These are phyloP conservation scores for Aspergillus haitiensis DNA, from an alignment of 495 filamentous ascomycete genomes.

Conservation along the genomic window DNA sequence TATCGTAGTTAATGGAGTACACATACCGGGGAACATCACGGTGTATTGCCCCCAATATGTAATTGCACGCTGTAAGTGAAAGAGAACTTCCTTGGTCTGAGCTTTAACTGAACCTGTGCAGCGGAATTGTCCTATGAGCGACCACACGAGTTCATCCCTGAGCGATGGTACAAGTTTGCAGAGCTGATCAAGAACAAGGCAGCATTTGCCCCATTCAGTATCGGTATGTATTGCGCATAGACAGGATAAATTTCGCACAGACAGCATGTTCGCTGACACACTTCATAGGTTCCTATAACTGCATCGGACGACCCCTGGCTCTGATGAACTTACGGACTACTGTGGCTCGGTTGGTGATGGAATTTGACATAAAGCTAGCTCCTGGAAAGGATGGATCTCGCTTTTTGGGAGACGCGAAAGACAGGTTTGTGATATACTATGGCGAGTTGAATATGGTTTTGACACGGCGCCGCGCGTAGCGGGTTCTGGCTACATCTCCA, in stretches of 20 bases:
- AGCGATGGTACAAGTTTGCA: slow-evolving; percentile 51
- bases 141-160: slow-evolving; percentile 50
- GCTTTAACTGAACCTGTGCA: slow-evolving; percentile 2
- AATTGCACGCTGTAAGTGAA: slow-evolving; percentile 32
- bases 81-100: neutral
- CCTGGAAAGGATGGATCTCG: slow-evolving; percentile 15
- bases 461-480: neutral
- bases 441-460: slow-evolving; percentile 4
- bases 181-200: slow-evolving; percentile 48
- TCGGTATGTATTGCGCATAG: slow-evolving; percentile 4
- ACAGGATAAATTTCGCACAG: neutral
- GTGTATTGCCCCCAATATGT: slow-evolving; percentile 42
- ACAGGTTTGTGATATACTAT: neutral
- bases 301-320: slow-evolving; percentile 20
- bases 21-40: slow-evolving; percentile 44
- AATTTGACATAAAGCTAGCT: slow-evolving; percentile 16
- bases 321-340: slow-evolving; percentile 22
- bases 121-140: slow-evolving; percentile 35
- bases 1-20: slow-evolving; percentile 42
- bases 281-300: slow-evolving; percentile 13
- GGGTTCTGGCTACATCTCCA: too few relatives aligned
- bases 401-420: neutral
- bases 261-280: neutral
- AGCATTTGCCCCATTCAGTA: slow-evolving; percentile 52
- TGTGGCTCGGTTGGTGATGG: slow-evolving; percentile 19